Evolutionary conservation across 805 yeast species (phyloP), one percentile per base, ranked within the genome.

Genomic region (Naumovozyma castellii): DNA sequence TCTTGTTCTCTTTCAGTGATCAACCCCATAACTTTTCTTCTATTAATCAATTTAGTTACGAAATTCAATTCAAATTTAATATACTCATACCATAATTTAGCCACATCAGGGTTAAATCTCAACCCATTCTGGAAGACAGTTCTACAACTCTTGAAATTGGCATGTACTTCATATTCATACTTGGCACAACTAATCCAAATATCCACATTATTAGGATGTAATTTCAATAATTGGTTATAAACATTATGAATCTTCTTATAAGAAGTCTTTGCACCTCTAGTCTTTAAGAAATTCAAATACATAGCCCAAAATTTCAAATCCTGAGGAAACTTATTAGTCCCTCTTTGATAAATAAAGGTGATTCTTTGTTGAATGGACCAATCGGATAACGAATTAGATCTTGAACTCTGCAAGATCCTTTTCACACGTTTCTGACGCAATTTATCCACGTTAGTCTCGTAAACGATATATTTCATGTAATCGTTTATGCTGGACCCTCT

Each of bases 181-280:
- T 84, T 84, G 22, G 97, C 96, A 18, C 96, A 97, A 53, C 85
- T 75, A 33, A 92, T 75, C 98, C 98, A 92, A 14, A 90, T 83
- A 50, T 80, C 83, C 2, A 86, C 75, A 54, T 88, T 84, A 33
- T 83, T 73, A n/a, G 98, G 97, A 57, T 92, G 97, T 46, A 87
- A 65, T 61, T 80, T 85, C 50, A 92, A 68, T 49, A 90, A 68
- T 42, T 76, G 75, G 4, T 88, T 79, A 59, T 87, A 85, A 5
- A 85, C 78, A 47, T 77, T 78, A 56, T 84, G 84, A 14, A 82
- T 75, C 39, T 77, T 77, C 52, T 79, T 80, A 46, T 81, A 76
- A 3, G 86, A 78, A 8, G 83, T 84, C 40, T 75, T 48, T 19
- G 50, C 50, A 27, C 64, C 63, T 43, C 59, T 71, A 13, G 68